Evolutionary conservation across 129 eudicot species (phyloP).

Genomic region (Chrysanthemum makinoi): DNA sequence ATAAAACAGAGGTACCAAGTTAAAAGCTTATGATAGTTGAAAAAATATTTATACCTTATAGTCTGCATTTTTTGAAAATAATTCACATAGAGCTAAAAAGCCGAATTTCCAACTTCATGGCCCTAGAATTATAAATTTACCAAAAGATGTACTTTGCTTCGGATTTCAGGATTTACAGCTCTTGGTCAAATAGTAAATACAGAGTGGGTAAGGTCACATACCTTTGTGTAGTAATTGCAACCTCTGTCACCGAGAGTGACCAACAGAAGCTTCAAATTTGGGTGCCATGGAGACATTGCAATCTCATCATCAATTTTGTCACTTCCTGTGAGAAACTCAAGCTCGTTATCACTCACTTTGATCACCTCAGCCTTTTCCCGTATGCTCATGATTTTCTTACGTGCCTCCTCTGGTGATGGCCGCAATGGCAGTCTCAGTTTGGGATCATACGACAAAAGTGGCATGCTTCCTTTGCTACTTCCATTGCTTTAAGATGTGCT

Average conservation of each 20-base stretch:
- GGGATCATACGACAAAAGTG: constrained; percentile 87
- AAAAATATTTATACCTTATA: too few relatives aligned
- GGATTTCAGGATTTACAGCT: too few relatives aligned
- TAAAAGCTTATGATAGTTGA: too few relatives aligned
- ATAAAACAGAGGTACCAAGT: too few relatives aligned
- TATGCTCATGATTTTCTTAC: constrained; percentile 79
- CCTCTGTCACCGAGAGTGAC: constrained; percentile 96
- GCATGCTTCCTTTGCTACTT: constrained; percentile 76
- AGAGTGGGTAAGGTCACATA: constrained; percentile 18
- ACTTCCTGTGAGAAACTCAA: constrained; percentile 79
- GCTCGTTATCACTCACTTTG: constrained; percentile 72
- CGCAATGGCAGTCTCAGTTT: constrained; percentile 83
- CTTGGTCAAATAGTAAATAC: too few relatives aligned
- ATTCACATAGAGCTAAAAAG: too few relatives aligned
- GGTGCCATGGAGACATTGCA: constrained; percentile 85
- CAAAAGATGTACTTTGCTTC: too few relatives aligned
- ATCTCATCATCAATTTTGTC: constrained; percentile 71
- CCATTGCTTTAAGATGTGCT: constrained; percentile 89
- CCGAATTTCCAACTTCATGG: too few relatives aligned
- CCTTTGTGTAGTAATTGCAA: constrained; percentile 92
- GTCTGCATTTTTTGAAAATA: too few relatives aligned
- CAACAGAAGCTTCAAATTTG: constrained; percentile 76
- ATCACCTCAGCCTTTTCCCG: constrained; percentile 90
- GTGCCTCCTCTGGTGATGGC: constrained; percentile 80
- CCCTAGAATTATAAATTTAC: too few relatives aligned